Base-by-base conservation (phyloP, 768 basidiomycete species). In the Phaeotremella fagi region DNA sequence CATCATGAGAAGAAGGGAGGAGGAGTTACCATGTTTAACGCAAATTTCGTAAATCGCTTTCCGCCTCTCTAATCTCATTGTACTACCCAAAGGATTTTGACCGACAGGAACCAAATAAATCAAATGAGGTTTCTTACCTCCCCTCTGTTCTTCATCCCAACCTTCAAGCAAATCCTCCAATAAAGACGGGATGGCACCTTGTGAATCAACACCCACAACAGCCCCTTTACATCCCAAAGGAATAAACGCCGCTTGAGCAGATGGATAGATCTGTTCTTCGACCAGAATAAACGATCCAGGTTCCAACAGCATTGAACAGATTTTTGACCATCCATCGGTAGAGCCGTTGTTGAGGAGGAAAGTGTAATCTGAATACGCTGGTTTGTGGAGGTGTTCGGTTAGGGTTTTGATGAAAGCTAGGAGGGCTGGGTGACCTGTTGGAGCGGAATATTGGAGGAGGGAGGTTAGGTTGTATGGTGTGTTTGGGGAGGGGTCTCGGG, bases 11-110 rank as follows among this genome's bases (percentile, higher is more conserved):
- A 48, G 24, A 35, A 49, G 25, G 33, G 15, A 36, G 5, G 48
- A 18, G 20, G 23, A 23, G 3, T 28, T 54, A 83, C 85, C 86
- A 71, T 81, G 87, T 75, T 86, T 82, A 52, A 87, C 85, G 60
- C 85, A 87, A 52, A 88, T 77, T 16, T 82, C 80, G 71, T 89
- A 89, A 49, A 89, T 86, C 43, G 80, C 82, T 71, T 83, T 81
- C 77, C 87, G 88, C 60, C 87, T 77, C 48, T 77, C 66, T 1
- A 71, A 57, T 3, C 76, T 71, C 81, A 84, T 83, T 0, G 83
- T 85, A 80, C 85, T 54, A 16, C 87, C 87, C 5, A 82, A 83
- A 4, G 87, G 88, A 70, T 89, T 89, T 74, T 89, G 86, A 20
- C 85, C 86, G 24, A 86, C 77, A 1, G 86, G 85, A 15, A 87